Base-by-base conservation (phyloP, 73 alveolate genomes). In the Paramecium caudatum region DNA sequence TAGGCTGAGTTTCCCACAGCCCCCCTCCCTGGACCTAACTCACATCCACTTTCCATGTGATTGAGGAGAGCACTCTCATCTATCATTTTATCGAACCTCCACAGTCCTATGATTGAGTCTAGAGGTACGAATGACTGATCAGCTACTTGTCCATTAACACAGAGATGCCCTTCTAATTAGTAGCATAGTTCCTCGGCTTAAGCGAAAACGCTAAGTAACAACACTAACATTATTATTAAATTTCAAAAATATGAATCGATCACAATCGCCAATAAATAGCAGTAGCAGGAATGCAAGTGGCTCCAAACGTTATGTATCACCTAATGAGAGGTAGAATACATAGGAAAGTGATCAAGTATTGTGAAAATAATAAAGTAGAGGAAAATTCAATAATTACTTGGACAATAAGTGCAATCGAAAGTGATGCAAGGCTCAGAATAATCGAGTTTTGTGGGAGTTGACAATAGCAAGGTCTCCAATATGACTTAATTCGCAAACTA, bases 21-120 rank as follows among this genome's bases (percentile, higher is more conserved):
- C 19, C 88, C 88, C 32, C 62, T 74, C 17, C 88, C 88, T 27
- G 88, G 88, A 74, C 88, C 88, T 17, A 74, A 27, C 21, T 39
- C 62, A 45, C 62, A 45, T 16, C 32, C 39, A 21, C 32, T 4
- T 0, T 5, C n/a, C 4, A 74, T 16, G 15, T 74, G 88, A 17
- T 74, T 74, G 5, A 21, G 27, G 7, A 37, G 43, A 15, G 16
- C 68, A 45, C 69, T 39, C 16, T 74, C 88, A 17, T 74, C 88
- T 30, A 41, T 16, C 6, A 17, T 74, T 49, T 65, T 65, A n/a
- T 74, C 88, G 46, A 74, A 74, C 32, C 69, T 74, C 88, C 88
- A 74, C 32, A 37, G 16, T 15, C 87, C 87, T 34, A 70, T 15
- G 17, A 39, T 34, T 12, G 87, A 37, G 8, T 70, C 87, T 16